A percentile compares a stretch with the other conserved stretches of the same genome.
phyloP scores from a whole-genome alignment of 176 grass and related monocot species.

The Pharus latifolius region DNA sequence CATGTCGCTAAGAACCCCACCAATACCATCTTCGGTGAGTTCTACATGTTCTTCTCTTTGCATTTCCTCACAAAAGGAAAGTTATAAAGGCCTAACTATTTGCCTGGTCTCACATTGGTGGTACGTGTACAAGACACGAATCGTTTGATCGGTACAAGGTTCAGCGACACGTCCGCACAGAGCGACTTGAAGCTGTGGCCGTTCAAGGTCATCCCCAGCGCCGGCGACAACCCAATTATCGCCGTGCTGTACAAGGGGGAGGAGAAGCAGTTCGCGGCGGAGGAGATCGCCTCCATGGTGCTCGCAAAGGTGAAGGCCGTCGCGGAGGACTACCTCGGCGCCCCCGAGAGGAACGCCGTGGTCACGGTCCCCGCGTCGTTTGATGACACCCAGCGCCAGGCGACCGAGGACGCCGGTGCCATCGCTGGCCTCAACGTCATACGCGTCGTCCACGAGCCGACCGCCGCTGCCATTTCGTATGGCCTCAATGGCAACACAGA shows the following conservation, averaged over 20 bases:
- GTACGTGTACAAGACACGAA: neutral
- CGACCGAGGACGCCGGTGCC: neutral
- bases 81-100: no score
- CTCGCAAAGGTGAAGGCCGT: slow-evolving; percentile 7
- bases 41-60: neutral
- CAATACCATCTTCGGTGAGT: slow-evolving; percentile 5
- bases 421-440: slow-evolving; percentile 11
- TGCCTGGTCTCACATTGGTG: no score
- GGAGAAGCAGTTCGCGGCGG: neutral
- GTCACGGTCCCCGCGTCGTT: slow-evolving; percentile 24
- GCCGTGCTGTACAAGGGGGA: slow-evolving; percentile 1
- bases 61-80: neutral
- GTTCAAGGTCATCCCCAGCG: slow-evolving; percentile 9
- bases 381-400: neutral
- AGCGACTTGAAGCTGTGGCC: slow-evolving; percentile 5
- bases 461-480: slow-evolving; percentile 2
- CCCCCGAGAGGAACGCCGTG: neutral
- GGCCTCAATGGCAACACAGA: neutral
- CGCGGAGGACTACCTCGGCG: neutral
- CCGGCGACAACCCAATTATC: slow-evolving; percentile 7
- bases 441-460: slow-evolving; percentile 8
- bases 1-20: neutral
- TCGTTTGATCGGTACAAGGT: slow-evolving; percentile 16
- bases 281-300: slow-evolving; percentile 27
- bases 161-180: slow-evolving; percentile 1